Conservation (phyloP, 1,284 basidiomycete genomes). For the Moniliophthora roreri region DNA sequence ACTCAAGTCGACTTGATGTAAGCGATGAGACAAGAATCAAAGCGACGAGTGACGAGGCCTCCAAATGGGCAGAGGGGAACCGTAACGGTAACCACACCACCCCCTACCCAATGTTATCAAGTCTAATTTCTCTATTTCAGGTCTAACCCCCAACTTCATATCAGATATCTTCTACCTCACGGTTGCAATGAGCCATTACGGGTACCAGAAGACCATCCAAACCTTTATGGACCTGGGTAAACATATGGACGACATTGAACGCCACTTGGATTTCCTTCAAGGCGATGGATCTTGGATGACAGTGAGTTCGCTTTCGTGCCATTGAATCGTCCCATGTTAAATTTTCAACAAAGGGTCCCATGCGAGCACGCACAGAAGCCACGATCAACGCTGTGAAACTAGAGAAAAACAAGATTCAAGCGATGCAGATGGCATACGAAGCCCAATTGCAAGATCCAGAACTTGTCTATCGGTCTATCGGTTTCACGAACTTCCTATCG, state of each 20-base stretch:
- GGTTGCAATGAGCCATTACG: conserved; percentile 84
- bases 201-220: conserved; percentile 78
- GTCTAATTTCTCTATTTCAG: conserved; percentile 28
- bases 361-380: conserved; percentile 67
- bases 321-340: background rate
- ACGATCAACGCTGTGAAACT: conserved; percentile 74
- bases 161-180: conserved; percentile 93
- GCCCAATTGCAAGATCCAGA: conserved; percentile 88
- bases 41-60: conserved; percentile 83
- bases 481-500: conserved; percentile 88
- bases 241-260: conserved; percentile 75
- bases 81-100: conserved; percentile 34
- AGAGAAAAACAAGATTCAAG: conserved; percentile 69
- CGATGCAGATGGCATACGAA: conserved; percentile 78
- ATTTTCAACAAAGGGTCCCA: conserved; percentile 48
- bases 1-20: conserved; percentile 71
- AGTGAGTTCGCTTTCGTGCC: conserved; percentile 40
- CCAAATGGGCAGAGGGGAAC: conserved; percentile 65
- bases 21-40: conserved; percentile 91
- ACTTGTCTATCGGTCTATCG: conserved; percentile 77
- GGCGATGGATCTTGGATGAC: conserved; percentile 79
- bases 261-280: conserved; percentile 76
- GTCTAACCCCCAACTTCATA: conserved; percentile 82
- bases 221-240: conserved; percentile 71
- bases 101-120: background rate